Evolutionary conservation across 176 grass and related monocot species (phyloP).

Genomic region (Hordeum vulgare): MorexV3_pseudomolecules_assembly NC_058523.1:413349463-413349962

Average conservation of each 20-base stretch:
- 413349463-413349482: not conserved
- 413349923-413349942: slow-evolving; percentile 87
- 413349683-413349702: no score
- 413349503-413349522: not conserved
- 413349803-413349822: not conserved
- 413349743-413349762: no score
- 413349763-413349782: no score
- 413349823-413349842: not conserved
- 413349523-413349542: not conserved
- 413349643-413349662: no score
- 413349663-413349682: no score
- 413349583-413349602: no score
- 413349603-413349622: no score
- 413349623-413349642: no score
- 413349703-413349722: no score
- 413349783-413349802: not conserved
- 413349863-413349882: not conserved
- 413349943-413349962: not conserved
- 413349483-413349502: not conserved
- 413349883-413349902: slow-evolving; percentile 41
- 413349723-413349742: no score
- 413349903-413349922: slow-evolving; percentile 66
- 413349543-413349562: not conserved
- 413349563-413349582: not conserved
- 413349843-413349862: not conserved